Conservation (phyloP, 1,284 basidiomycete genomes). For the Jaminaea rosea region DNA sequence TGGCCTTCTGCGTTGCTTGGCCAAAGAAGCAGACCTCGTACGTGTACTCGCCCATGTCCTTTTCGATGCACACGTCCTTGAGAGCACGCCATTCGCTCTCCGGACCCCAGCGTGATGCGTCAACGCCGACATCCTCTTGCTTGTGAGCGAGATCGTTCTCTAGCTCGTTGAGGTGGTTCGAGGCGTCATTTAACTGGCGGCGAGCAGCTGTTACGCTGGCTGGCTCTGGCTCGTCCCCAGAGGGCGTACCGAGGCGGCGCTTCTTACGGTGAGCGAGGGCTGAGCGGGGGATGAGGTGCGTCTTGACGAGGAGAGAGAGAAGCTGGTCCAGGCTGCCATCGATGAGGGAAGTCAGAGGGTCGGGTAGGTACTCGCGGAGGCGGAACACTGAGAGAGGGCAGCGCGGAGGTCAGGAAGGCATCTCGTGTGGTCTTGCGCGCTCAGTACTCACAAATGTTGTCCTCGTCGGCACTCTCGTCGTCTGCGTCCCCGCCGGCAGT, state of each 20-base stretch:
- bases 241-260: conserved; percentile 12
- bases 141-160: conserved; percentile 53
- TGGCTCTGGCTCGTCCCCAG: conserved; percentile 9
- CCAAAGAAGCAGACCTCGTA: conserved; percentile 95
- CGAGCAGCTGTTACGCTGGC: conserved; percentile 49
- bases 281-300: conserved; percentile 62
- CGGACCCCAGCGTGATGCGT: conserved; percentile 62
- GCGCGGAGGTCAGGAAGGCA: too few species aligned
- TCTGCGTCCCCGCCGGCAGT: too few species aligned
- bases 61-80: conserved; percentile 66
- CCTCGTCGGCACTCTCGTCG: conserved; percentile 47
- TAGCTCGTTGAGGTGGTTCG: conserved; percentile 41
- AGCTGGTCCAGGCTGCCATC: conserved; percentile 61
- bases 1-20: conserved; percentile 77
- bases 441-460: conserved; percentile 54
- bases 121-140: conserved; percentile 53
- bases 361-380: conserved; percentile 75
- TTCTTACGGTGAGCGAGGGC: too few species aligned
- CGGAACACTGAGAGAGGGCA: conserved; percentile 65
- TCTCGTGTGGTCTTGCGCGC: too few species aligned
- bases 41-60: conserved; percentile 85
- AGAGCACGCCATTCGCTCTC: conserved; percentile 95
- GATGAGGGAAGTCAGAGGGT: conserved; percentile 66
- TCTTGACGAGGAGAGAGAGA: conserved; percentile 58
- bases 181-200: conserved; percentile 52